A percentile compares a stretch with the other conserved stretches of the same genome.
Evolutionary conservation across 345 rosid genomes (phyloP).

Genomic region (Turnera subulata): DNA sequence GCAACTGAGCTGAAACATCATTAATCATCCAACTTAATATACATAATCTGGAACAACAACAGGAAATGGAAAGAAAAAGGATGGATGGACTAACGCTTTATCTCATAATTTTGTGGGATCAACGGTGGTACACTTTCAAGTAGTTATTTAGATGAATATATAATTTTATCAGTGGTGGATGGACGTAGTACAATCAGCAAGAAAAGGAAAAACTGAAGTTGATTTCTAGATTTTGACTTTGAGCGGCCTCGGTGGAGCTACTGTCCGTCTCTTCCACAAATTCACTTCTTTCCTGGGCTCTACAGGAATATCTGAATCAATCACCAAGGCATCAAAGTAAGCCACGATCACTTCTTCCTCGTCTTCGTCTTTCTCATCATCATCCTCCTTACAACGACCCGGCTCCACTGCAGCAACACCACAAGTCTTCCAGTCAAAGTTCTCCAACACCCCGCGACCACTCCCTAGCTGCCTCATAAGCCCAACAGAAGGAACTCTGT

Average conservation of each 20-base stretch:
- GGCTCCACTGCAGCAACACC: not conserved
- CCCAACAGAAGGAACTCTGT: conserved; percentile 11
- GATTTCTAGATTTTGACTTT: conserved; percentile 10
- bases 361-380: not conserved
- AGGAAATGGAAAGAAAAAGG: no score
- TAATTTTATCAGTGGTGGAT: no score
- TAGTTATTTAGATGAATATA: no score
- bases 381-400: not conserved
- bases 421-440: conserved; percentile 25
- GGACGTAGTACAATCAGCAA: no score
- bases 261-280: conserved; percentile 23
- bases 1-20: no score
- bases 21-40: no score
- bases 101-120: no score
- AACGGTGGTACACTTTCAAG: no score
- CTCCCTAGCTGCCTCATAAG: conserved; percentile 24
- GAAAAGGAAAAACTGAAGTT: no score
- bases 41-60: no score
- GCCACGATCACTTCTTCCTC: conserved; percentile 1
- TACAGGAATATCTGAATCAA: not conserved
- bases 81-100: no score
- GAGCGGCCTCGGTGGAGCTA: conserved; percentile 17
- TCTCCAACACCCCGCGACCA: conserved; percentile 15
- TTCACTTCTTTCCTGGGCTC: conserved; percentile 22
- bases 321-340: not conserved